Evolutionary conservation across 2,329 filamentous ascomycete genomes (phyloP).

Genomic region (Aspergillus transmontanensis): DNA sequence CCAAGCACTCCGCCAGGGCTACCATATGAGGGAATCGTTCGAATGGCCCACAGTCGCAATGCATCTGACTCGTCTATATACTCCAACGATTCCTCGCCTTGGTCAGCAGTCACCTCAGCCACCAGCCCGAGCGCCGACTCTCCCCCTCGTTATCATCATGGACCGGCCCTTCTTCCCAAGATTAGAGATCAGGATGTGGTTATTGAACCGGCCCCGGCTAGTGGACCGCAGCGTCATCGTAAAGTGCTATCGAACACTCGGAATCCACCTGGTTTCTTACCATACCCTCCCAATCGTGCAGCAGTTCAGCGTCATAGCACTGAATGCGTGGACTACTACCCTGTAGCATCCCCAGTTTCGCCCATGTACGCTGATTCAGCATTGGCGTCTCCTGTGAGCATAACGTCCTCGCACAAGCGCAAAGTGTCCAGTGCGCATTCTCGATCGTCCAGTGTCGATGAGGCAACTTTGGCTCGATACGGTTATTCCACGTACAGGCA

Average conservation of each 20-base stretch:
- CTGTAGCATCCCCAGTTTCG: slow-evolving; percentile 50
- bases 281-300: slow-evolving; percentile 50
- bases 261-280: slow-evolving; percentile 53
- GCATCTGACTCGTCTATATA: slow-evolving; percentile 67
- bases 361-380: slow-evolving; percentile 40
- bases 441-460: slow-evolving; percentile 69
- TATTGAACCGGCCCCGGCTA: slow-evolving; percentile 59
- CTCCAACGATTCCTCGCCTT: slow-evolving; percentile 68
- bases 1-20: slow-evolving; percentile 48
- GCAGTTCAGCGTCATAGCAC: slow-evolving; percentile 49
- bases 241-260: slow-evolving; percentile 56
- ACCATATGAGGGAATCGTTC: slow-evolving; percentile 35
- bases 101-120: slow-evolving; percentile 67
- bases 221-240: slow-evolving; percentile 59
- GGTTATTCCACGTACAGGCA: slow-evolving; percentile 84
- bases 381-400: slow-evolving; percentile 68
- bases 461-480: slow-evolving; percentile 66
- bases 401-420: slow-evolving; percentile 47
- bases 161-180: slow-evolving; percentile 77
- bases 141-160: slow-evolving; percentile 74
- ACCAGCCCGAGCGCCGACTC: slow-evolving; percentile 69
- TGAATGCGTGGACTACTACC: slow-evolving; percentile 48
- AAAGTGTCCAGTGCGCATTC: slow-evolving; percentile 46
- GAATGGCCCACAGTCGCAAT: slow-evolving; percentile 59
- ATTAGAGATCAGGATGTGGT: slow-evolving; percentile 83